phyloP scores from a whole-genome alignment of 345 rosid species.

The Jatropha curcas region DNA sequence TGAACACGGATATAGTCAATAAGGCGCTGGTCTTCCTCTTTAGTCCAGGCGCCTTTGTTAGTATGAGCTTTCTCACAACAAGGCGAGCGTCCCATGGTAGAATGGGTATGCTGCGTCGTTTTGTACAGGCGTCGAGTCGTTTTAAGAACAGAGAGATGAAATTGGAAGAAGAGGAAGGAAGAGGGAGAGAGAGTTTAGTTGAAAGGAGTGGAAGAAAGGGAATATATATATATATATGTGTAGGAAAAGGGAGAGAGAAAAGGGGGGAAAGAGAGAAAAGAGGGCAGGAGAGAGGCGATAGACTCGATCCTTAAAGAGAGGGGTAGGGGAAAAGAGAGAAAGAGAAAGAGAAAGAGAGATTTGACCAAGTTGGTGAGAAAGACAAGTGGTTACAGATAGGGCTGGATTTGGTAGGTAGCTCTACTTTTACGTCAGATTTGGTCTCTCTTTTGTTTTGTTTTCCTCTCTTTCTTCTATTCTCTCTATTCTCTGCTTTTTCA shows the following conservation, averaged over 20 bases:
- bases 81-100: conserved; percentile 94
- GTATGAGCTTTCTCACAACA: conserved; percentile 88
- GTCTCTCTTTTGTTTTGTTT: conserved; percentile 22
- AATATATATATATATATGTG: background rate
- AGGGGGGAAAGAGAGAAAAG: conserved; percentile 6
- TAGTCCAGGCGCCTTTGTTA: conserved; percentile 93
- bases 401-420: conserved; percentile 62
- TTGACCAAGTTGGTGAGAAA: conserved; percentile 59
- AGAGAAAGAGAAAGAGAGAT: conserved; percentile 5
- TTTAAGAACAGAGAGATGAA: too few species aligned
- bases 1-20: conserved; percentile 65
- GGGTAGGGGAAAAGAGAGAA: conserved; percentile 1
- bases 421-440: conserved; percentile 42
- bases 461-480: background rate
- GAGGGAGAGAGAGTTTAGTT: background rate
- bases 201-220: conserved; percentile 7
- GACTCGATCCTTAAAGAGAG: conserved; percentile 19
- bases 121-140: too few species aligned
- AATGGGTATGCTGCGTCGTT: too few species aligned
- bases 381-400: conserved; percentile 50
- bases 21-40: conserved; percentile 84
- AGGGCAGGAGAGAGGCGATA: conserved; percentile 9
- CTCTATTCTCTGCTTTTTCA: too few species aligned
- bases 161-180: background rate
- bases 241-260: background rate